Base-by-base conservation (phyloP, 495 filamentous ascomycete species). In the Terfezia boudieri region DNA sequence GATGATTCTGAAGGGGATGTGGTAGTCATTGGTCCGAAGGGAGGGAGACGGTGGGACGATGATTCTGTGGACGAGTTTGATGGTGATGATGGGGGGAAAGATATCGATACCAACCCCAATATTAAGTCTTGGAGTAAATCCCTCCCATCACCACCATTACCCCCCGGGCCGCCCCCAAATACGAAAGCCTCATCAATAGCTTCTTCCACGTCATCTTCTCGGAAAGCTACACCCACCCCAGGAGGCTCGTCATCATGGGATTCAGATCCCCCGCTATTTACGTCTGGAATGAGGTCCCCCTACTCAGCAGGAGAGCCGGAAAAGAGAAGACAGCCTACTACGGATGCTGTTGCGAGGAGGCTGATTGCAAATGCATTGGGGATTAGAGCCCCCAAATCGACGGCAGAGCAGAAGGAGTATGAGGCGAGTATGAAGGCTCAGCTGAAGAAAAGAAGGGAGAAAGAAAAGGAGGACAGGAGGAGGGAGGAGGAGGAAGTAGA, bases 301-400 rank as follows among this genome's bases (percentile, higher is more conserved):
- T 16, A 38, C 55, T 22, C 36, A 55, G 36, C 54, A 60, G 57
- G 17, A 50, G 52, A 37, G 58, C 41, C 50, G 51, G 38, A 51
- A 52, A 53, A 36, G 64, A 32, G 26, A 32, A 32, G 26, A 32
- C 48, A 23, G 0, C 87, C 92, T 69, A 98, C 90, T 69, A 88
- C 88, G 56, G 90, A 88, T 57, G 86, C 87, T 2, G 85, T 89
- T 48, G 90, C 90, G 26, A 76, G 82, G 55, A 73, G 90, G 58
- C 72, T 98, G 79, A 95, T 98, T 64, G 86, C 87, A 0, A 84
- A 78, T 22, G 90, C 82, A 7, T 70, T 98, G 60, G 90, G 90
- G 5, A 76, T 96, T 43, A 76, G 77, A 56, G 77, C 84, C 35
- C 41, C 41, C 14, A 82, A 77, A 71, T 73, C 75, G 64, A 95